Conservation (phyloP, 2,329 filamentous ascomycete species). For the Alternaria angustiovoidea region DNA sequence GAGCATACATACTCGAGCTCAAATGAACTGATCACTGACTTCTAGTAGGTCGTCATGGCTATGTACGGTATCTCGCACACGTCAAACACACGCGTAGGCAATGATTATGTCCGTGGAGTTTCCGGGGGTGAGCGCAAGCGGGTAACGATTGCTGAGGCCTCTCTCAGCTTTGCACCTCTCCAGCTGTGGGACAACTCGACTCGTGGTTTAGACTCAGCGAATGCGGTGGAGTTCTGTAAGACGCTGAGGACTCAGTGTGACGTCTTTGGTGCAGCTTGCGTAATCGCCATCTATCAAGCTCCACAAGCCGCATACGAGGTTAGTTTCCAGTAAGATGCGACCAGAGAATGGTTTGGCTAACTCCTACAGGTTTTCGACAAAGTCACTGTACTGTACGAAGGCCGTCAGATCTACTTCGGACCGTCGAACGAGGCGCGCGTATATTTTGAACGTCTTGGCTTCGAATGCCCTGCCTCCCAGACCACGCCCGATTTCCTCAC, state of each 20-base stretch:
- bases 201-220: constrained; percentile 73
- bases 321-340: constrained; percentile 38
- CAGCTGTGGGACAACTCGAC: constrained; percentile 80
- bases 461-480: constrained; percentile 60
- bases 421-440: constrained; percentile 65
- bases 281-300: constrained; percentile 51
- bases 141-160: constrained; percentile 42
- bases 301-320: constrained; percentile 70
- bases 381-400: constrained; percentile 58
- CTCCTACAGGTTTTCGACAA: constrained; percentile 24
- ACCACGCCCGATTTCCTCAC: constrained; percentile 78
- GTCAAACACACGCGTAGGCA: constrained; percentile 72
- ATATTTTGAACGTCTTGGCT: constrained; percentile 74
- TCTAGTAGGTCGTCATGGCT: constrained; percentile 68
- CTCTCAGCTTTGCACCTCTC: constrained; percentile 58
- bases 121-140: constrained; percentile 69
- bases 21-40: constrained; percentile 1
- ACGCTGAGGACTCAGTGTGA: constrained; percentile 67
- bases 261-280: constrained; percentile 53
- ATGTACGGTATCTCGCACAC: constrained; percentile 78
- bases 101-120: constrained; percentile 75
- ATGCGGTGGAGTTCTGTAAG: constrained; percentile 71
- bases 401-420: constrained; percentile 75
- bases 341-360: background rate
- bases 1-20: background rate